Percentiles rank a stretch among this genome's conserved stretches.
These are phyloP conservation scores for Heliocybe sulcata DNA, from an alignment of 1,284 basidiomycete species.

Conservation along the genomic window DNA sequence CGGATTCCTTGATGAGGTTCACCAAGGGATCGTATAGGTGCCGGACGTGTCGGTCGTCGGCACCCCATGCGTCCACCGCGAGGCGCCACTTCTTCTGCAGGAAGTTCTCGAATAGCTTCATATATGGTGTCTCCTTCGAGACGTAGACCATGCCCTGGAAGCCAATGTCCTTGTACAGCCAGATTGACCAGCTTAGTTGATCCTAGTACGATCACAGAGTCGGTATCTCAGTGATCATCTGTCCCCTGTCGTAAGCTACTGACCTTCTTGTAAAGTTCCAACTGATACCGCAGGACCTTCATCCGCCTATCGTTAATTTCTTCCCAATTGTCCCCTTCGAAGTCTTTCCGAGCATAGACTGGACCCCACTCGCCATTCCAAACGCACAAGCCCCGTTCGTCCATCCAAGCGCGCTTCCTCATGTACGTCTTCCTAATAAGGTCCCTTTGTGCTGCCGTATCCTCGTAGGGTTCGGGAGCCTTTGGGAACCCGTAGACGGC, in stretches of 20 bases:
- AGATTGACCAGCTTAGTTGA: slow-evolving; percentile 7
- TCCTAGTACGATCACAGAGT: slow-evolving; percentile 23
- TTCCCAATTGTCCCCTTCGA: slow-evolving; percentile 52
- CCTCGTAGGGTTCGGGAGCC: slow-evolving; percentile 49
- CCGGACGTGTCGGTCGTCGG: slow-evolving; percentile 39
- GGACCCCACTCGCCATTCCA: slow-evolving; percentile 78
- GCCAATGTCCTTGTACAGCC: slow-evolving; percentile 67
- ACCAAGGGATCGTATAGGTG: slow-evolving; percentile 50
- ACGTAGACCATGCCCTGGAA: slow-evolving; percentile 81
- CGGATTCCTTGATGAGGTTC: slow-evolving; percentile 42
- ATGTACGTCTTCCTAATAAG: slow-evolving; percentile 48
- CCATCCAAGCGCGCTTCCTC: slow-evolving; percentile 66
- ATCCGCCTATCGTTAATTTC: slow-evolving; percentile 60
- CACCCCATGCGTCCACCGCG: slow-evolving; percentile 62
- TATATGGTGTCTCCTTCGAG: slow-evolving; percentile 62
- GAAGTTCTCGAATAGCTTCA: slow-evolving; percentile 54
- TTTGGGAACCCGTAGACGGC: slow-evolving; percentile 64
- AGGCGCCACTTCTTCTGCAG: slow-evolving; percentile 56
- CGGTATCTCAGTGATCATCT: no score
- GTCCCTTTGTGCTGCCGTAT: slow-evolving; percentile 44
- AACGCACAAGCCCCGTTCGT: slow-evolving; percentile 52
- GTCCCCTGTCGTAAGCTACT: background rate
- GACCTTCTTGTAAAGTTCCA: slow-evolving; percentile 36
- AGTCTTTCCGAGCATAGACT: slow-evolving; percentile 50
- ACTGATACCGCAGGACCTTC: slow-evolving; percentile 39